Base-by-base conservation (phyloP, 352 stramenopile genomes). In the Pythium myriotylum region DNA sequence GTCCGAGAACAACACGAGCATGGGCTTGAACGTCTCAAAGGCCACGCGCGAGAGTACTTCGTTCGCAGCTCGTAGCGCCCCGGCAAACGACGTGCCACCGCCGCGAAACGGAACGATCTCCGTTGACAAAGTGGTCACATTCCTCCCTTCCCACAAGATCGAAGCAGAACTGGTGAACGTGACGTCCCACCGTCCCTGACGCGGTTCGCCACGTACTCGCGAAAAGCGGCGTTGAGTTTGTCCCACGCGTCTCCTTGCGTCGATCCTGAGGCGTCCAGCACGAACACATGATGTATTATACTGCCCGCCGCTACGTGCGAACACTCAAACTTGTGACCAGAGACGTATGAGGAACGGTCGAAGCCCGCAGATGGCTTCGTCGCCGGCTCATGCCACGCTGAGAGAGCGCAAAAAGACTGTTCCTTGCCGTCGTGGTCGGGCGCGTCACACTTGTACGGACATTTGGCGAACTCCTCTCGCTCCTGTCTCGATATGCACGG, bases 1-100 rank as follows among this genome's bases (percentile, higher is more conserved):
- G 43, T 94, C 83, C 13, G 82, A 90, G 55, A 95, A 93, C 46
- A 95, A 92, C 16, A 95, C 68, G 1, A 95, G 19, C 3, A 82
- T 73, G 8, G 86, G 84, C 59, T 85, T 81, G 69, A 86, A 91
- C 13, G 40, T 52, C 13, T 81, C 72, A 46, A 87, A 86, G 19
- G 77, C 70, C 26, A 79, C 71, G 50, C 86, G 76, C 6, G 86
- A 95, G 12, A 95, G 56, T 23, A 95, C 73, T 29, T 91, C 82
- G 20, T 74, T 88, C 1, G 84, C 81, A 26, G 65, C 27, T 0
- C 79, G 76, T 26, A 94, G 62, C 2, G 78, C 86, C 1, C 59
- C 60, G 19, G 65, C 51, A 55, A 79, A 92, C 26, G 63, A 77
- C 2, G 86, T 91, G 2, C 81, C 80, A 3, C 77, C 67, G 5